Percentiles rank a stretch among this genome's conserved stretches.
phyloP scores from a whole-genome alignment of 345 rosid species.

The Anastatica hierochuntica region DNA sequence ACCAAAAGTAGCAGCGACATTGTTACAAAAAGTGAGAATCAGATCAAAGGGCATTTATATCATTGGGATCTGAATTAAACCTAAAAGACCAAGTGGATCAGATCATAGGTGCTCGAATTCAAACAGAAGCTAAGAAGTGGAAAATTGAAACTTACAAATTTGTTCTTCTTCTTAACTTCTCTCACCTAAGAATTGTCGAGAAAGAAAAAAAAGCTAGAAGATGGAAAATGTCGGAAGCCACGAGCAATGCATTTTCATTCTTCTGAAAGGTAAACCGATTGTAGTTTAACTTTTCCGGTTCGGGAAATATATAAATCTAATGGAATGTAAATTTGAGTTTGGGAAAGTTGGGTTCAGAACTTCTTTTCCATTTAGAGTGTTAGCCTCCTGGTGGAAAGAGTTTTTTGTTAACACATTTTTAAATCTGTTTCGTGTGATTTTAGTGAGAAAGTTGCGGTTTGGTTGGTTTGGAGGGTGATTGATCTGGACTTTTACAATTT shows the following conservation, averaged over 20 bases:
- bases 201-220: conserved; percentile 4
- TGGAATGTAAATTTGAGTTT: no score
- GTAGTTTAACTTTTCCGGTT: not conserved
- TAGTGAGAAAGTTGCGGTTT: no score
- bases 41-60: not conserved
- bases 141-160: not conserved
- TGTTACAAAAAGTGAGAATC: conserved; percentile 3
- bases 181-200: not conserved
- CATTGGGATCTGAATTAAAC: conserved; percentile 9
- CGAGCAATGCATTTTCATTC: conserved; percentile 2
- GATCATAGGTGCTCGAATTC: no score
- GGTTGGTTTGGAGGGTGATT: no score
- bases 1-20: not conserved
- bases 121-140: not conserved
- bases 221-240: conserved; percentile 13
- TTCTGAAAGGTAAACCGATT: not conserved
- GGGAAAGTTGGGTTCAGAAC: no score
- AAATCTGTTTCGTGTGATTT: no score
- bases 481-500: no score
- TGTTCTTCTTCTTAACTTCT: not conserved
- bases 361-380: no score
- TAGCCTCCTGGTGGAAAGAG: no score
- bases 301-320: no score
- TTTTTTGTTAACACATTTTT: no score
- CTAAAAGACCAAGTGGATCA: conserved; percentile 11